Evolutionary conservation across 2,329 filamentous ascomycete species (phyloP).

Genomic region (Pestalotiopsis sp.): DNA sequence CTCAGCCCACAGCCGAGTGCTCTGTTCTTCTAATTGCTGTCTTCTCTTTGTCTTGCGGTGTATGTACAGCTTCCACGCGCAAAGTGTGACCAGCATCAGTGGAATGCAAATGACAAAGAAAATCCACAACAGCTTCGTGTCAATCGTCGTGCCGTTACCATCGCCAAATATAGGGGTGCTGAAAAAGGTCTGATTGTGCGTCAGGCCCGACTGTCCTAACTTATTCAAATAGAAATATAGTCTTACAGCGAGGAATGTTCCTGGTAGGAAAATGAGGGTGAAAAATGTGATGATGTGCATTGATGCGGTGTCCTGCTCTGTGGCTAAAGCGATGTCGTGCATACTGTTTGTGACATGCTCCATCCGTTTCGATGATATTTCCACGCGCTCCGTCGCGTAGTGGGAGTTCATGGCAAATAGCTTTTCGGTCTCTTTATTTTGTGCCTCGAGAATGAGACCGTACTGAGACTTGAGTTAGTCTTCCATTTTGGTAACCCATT

Average conservation of each 20-base stretch:
- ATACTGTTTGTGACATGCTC: not conserved
- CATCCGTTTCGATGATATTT: not conserved
- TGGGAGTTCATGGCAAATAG: not conserved
- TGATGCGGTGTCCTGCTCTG: not conserved
- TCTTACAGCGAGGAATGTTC: not conserved
- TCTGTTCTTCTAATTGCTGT: too few species aligned
- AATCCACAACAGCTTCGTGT: not conserved
- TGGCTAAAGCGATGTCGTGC: not conserved
- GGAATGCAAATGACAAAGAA: not conserved
- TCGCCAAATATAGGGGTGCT: not conserved
- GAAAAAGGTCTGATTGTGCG: not conserved
- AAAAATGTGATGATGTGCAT: not conserved
- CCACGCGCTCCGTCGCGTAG: not conserved
- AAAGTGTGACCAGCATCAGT: not conserved
- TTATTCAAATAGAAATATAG: not conserved
- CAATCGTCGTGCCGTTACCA: not conserved
- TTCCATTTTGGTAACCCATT: too few species aligned
- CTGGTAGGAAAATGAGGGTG: not conserved
- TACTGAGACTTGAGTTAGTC: not conserved
- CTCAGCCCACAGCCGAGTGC: too few species aligned
- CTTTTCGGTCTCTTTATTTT: not conserved
- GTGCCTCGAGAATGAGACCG: not conserved
- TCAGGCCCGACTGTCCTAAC: not conserved
- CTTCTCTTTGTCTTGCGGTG: too few species aligned
- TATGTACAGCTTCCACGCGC: not conserved